Percentiles rank a stretch among this genome's conserved stretches.
Conservation (phyloP, 2,329 filamentous ascomycete species). For the Exophiala bonariae region DNA sequence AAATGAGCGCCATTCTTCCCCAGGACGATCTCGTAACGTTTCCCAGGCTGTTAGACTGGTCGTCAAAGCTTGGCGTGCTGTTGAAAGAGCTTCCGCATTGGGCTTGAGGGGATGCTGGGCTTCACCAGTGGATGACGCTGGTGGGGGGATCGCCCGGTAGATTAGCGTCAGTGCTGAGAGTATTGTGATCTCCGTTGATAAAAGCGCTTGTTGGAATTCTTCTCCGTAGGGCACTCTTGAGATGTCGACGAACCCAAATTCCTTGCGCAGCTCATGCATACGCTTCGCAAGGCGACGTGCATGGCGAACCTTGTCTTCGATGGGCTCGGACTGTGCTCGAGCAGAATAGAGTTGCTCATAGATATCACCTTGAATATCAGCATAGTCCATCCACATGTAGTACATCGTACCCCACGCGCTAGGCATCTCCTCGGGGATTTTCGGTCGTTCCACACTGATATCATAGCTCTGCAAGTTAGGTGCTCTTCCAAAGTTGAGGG, state of each 20-base stretch:
- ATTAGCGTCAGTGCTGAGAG: slow-evolving; percentile 53
- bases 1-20: slow-evolving; percentile 16
- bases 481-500: slow-evolving; percentile 60
- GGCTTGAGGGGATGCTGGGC: slow-evolving; percentile 41
- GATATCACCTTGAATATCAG: slow-evolving; percentile 58
- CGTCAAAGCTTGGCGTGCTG: slow-evolving; percentile 50
- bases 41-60: slow-evolving; percentile 13
- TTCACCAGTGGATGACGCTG: slow-evolving; percentile 26
- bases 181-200: slow-evolving; percentile 50
- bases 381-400: slow-evolving; percentile 56
- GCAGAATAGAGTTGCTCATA: slow-evolving; percentile 59
- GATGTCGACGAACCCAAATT: slow-evolving; percentile 8
- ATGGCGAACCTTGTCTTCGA: slow-evolving; percentile 44
- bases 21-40: slow-evolving; percentile 21
- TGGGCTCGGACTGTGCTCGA: slow-evolving; percentile 37
- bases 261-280: slow-evolving; percentile 1
- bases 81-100: slow-evolving; percentile 50
- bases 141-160: slow-evolving; percentile 53
- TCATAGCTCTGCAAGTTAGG: slow-evolving; percentile 61
- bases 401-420: slow-evolving; percentile 51
- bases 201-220: not conserved
- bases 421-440: slow-evolving; percentile 30
- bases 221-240: slow-evolving; percentile 2
- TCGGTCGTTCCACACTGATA: slow-evolving; percentile 49
- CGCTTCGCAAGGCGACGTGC: slow-evolving; percentile 37